Base-by-base conservation (phyloP, 306 rosid species). In the Fragaria iinumae region DNA sequence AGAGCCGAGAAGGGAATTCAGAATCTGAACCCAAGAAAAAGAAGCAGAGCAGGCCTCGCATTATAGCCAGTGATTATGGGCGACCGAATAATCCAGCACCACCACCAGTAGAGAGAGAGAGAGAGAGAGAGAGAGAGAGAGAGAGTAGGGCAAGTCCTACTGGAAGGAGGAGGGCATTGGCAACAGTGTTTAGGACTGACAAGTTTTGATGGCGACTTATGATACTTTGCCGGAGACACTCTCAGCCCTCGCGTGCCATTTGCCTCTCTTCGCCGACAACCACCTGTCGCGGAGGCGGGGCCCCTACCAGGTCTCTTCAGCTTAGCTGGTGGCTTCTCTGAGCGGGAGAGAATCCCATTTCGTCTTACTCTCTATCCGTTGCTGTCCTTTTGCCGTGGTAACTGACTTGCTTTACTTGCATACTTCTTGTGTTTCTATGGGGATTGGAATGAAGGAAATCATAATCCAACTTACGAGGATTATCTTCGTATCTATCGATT, bases 181-280 rank as follows among this genome's bases (percentile, higher is more conserved):
- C 68, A 63, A 32, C 10, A 32, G 69, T 36, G 69, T 32, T 64
- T 66, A 66, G 70, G 70, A 66, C 70, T 66, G 70, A 66, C 70
- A 66, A 4, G 70, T 18, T 45, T 32, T 43, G 77, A 74, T 43
- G 50, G 41, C 27, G 77, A 74, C 77, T 25, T 27, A 74, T 74
- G 69, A 74, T 74, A 16, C 68, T 43, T 44, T 18, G 69, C 77
- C 69, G 77, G 69, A 74, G 69, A 74, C 77, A 60, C 27, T 41
- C 25, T 73, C 41, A 56, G 29, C 18, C 44, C 65, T 17, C 38
- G 77, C 77, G 77, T 74, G 77, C 77, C 60, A 16, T 53, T 72
- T 29, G 23, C 52, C 25, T 62, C 41, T 44, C 45, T 60, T 27
- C 29, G 34, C 69, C 77, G 77, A 74, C 77, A 44, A 10, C 69